Evolutionary conservation across 148 eudicot species (phyloP), one percentile per base, ranked within the genome.

Genomic region (Linanthus parryae): DNA sequence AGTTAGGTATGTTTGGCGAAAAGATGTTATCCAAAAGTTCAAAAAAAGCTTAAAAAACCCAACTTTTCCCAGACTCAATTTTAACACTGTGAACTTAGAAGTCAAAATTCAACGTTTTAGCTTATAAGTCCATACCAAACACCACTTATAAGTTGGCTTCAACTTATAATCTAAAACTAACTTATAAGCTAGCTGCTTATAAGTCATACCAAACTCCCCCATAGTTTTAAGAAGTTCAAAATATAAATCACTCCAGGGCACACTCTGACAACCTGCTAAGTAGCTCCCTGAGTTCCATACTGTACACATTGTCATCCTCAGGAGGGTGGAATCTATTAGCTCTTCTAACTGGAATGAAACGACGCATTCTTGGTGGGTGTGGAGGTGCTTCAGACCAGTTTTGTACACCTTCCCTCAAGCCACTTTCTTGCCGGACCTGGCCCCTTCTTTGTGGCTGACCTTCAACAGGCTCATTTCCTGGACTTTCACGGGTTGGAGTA

Each of bases 221-320:
- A n/a, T n/a, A n/a, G n/a, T n/a, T n/a, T n/a, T n/a, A n/a, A n/a
- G n/a, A n/a, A n/a, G n/a, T n/a, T n/a, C n/a, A n/a, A n/a, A n/a
- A n/a, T n/a, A n/a, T n/a, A n/a, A n/a, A n/a, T n/a, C n/a, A n/a
- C n/a, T n/a, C n/a, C n/a, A 7, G 2, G 24, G 31, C 15, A 38
- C 52, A 44, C 23, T 27, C 20, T 42, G 23, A 64, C 49, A 82
- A n/a, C 97, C 97, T 79, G 90, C 97, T 75, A 39, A 85, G 59
- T 56, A 89, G 87, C 64, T 89, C 97, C 75, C 95, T 89, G 49
- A 89, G 97, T 72, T 89, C 97, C 94, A 89, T 85, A 66, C 95
- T 85, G 64, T 89, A 85, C 48, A 85, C 91, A 61, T 82, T 85
- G 44, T 85, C 97, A 55, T 85, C 97, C 48, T 80, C 90, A 19